A percentile compares a stretch with the other conserved stretches of the same genome.
phyloP scores from a whole-genome alignment of 306 rosid genomes.

The Mimosa bimucronata region DNA sequence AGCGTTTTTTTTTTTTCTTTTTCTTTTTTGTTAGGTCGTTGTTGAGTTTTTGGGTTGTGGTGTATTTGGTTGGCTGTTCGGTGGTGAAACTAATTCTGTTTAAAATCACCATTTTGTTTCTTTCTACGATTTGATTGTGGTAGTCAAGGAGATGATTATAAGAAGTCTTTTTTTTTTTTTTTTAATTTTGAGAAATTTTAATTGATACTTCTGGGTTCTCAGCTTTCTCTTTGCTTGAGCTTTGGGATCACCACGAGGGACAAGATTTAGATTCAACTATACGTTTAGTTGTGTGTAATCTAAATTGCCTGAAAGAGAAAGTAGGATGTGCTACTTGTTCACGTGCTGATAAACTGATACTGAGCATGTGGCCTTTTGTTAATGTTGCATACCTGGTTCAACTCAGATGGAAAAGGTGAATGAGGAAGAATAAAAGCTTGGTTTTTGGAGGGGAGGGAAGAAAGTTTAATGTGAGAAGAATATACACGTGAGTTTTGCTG shows the following conservation, averaged over 20 bases:
- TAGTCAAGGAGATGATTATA: neutral
- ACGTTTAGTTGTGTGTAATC: neutral
- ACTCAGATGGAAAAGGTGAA: neutral
- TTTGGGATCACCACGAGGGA: neutral
- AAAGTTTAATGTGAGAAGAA: neutral
- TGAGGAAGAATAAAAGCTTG: neutral
- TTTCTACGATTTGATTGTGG: neutral
- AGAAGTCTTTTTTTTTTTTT: neutral
- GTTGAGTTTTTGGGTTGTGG: neutral
- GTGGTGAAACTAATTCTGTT: neutral
- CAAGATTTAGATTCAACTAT: neutral
- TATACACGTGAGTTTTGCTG: neutral
- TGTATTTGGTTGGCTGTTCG: neutral
- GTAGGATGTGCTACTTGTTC: neutral
- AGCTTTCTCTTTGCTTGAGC: neutral
- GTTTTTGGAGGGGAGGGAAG: neutral
- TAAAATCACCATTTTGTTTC: neutral
- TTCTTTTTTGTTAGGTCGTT: neutral
- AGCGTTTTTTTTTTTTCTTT: neutral
- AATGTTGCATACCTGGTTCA: neutral
- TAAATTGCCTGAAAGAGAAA: neutral
- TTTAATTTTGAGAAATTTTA: neutral
- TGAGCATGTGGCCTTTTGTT: neutral
- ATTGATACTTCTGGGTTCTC: neutral
- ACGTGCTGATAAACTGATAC: neutral